These are phyloP conservation scores for Sisymbrium altissimum DNA, from an alignment of 345 rosid species.

Conservation along the genomic window DNA sequence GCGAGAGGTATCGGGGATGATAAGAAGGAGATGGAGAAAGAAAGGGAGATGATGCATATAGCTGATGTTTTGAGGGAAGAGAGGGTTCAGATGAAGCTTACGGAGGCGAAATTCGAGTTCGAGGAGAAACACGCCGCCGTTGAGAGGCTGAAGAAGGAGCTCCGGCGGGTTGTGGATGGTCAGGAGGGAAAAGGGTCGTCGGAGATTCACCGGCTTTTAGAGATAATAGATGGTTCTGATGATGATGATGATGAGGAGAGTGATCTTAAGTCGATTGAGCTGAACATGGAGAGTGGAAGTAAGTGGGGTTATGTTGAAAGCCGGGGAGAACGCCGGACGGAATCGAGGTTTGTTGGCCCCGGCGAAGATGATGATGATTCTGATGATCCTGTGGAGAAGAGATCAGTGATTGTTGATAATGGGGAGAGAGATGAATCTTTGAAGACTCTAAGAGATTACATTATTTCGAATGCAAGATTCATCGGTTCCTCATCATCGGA, in stretches of 20 bases:
- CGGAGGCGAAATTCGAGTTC: constrained; percentile 73
- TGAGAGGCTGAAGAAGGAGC: constrained; percentile 59
- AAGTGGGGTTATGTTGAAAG: constrained; percentile 64
- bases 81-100: constrained; percentile 95
- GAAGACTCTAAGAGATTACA: constrained; percentile 56
- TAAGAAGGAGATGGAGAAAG: constrained; percentile 84
- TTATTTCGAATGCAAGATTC: constrained; percentile 39
- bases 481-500: constrained; percentile 24
- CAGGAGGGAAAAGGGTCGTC: constrained; percentile 29
- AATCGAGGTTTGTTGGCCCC: constrained; percentile 7
- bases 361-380: constrained; percentile 43
- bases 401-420: constrained; percentile 43
- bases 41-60: constrained; percentile 91
- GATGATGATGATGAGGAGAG: constrained; percentile 49
- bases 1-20: constrained; percentile 77
- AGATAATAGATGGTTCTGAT: constrained; percentile 46
- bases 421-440: constrained; percentile 46
- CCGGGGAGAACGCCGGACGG: background rate
- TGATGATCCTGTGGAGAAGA: constrained; percentile 38
- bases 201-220: constrained; percentile 50
- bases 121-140: constrained; percentile 90
- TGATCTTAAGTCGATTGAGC: constrained; percentile 88
- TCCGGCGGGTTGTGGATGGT: constrained; percentile 56
- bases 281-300: constrained; percentile 81
- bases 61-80: constrained; percentile 94